Base-by-base conservation (phyloP, 2,329 filamentous ascomycete species). In the Paecilomyces fulvus region DNA sequence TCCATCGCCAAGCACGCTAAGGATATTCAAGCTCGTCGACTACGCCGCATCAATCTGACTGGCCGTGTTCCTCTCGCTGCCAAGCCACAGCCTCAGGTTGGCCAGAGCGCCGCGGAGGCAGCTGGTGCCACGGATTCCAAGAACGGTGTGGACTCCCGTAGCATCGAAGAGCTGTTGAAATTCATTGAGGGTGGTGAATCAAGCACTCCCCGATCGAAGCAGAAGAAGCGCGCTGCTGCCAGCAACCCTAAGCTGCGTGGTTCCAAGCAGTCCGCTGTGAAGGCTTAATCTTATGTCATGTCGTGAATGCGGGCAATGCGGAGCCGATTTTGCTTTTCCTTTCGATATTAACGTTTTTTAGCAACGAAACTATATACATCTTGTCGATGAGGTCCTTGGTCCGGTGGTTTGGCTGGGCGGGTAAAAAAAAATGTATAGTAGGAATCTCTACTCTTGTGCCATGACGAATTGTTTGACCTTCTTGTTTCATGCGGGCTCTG, bases 1-100 rank as follows among this genome's bases (percentile, higher is more conserved):
- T 88, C 85, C 31, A 91, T 97, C 63, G 92, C 92, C 53, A 96
- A 95, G 78, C 91, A 95, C 67, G 88, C 90, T 58, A 95, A 96
- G 77, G 89, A 94, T 61, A 80, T 89, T 37, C 86, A 94, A 73
- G 85, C 85, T 51, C 85, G 87, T 56, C 83, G 88, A 59, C 80
- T 92, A 49, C 84, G 86, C 58, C 81, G 87, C 8, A 86, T 92
- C 62, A 81, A 84, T 55, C 84, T 92, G 67, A 85, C 83, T 20
- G 78, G 84, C 23, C 79, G 82, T 48, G 78, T 80, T 25, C 79
- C 79, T 25, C 74, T 85, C 56, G 78, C 80, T 54, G 81, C 81
- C 31, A 81, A 80, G 54, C 83, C 84, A 10, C 83, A 85, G 65
- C 83, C 84, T 50, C 82, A 83, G 60, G 80, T 87, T 55, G 83